A percentile compares a stretch with the other conserved stretches of the same genome.
Conservation (phyloP, 202 grass and related monocot genomes). For the Elaeis oleifera region DNA sequence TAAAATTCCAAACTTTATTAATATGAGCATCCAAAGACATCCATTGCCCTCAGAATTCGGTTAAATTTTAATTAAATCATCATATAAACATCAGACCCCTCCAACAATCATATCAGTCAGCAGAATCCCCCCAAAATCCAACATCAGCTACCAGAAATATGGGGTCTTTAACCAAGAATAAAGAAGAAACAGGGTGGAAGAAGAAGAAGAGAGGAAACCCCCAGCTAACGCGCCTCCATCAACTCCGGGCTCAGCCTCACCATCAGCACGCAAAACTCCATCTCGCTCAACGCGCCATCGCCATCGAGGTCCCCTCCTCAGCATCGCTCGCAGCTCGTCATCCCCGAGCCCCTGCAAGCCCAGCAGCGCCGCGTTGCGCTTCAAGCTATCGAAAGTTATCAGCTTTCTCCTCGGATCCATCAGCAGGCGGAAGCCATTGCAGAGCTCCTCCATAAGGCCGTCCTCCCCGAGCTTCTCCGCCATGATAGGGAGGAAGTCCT, state of each 20-base stretch:
- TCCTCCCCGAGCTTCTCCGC: conserved; percentile 77
- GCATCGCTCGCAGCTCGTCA: conserved; percentile 63
- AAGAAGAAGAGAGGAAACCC: conserved; percentile 13
- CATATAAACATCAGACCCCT: no score
- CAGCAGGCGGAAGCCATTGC: conserved; percentile 61
- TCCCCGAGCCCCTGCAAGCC: conserved; percentile 53
- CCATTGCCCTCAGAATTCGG: no score
- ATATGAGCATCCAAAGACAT: no score
- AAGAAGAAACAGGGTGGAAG: conserved; percentile 10
- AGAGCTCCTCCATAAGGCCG: conserved; percentile 78
- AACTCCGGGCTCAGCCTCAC: conserved; percentile 70
- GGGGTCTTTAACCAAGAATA: no score
- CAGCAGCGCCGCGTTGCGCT: conserved; percentile 68
- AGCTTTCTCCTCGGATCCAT: conserved; percentile 50
- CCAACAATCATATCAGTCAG: no score
- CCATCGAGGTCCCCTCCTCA: conserved; percentile 69
- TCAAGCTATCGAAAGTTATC: conserved; percentile 81
- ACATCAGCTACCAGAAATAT: no score
- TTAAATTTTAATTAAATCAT: no score
- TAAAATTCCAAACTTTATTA: no score
- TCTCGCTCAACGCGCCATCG: conserved; percentile 66
- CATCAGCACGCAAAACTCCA: conserved; percentile 85
- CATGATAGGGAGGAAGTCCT: conserved; percentile 97
- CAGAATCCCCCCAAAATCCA: no score
- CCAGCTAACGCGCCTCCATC: conserved; percentile 42